Evolutionary conservation across 805 yeast species (phyloP).

Genomic region (Yamadazyma paraphyllophila): DNA sequence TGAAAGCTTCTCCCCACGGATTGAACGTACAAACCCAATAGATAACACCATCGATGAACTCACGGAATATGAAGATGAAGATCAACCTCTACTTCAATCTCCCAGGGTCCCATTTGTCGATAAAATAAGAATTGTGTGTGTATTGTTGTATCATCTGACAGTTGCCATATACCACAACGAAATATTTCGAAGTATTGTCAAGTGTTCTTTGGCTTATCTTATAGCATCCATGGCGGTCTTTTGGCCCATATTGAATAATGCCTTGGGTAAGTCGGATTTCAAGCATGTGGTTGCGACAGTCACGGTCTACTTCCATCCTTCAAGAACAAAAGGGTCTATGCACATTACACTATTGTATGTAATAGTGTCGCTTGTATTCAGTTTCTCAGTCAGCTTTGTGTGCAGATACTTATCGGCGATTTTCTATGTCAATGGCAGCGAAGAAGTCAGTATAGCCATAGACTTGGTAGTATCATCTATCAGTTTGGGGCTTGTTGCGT

Average conservation of each 20-base stretch:
- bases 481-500: conserved; percentile 66
- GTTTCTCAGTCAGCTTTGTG: conserved; percentile 48
- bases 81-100: conserved; percentile 1
- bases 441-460: conserved; percentile 48
- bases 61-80: not conserved
- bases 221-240: conserved; percentile 74
- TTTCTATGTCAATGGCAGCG: conserved; percentile 44
- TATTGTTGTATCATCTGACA: not conserved
- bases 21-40: not conserved
- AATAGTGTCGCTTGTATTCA: conserved; percentile 49
- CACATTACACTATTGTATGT: conserved; percentile 69
- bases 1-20: conserved; percentile 18
- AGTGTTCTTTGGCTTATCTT: conserved; percentile 73
- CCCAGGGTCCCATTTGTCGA: conserved; percentile 5
- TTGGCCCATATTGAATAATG: conserved; percentile 43
- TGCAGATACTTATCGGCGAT: conserved; percentile 52
- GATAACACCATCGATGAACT: conserved; percentile 1
- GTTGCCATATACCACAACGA: conserved; percentile 16
- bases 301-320: conserved; percentile 82
- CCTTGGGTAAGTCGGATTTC: conserved; percentile 65
- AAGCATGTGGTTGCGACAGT: conserved; percentile 82
- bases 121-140: conserved; percentile 7
- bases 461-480: conserved; percentile 53
- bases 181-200: conserved; percentile 39
- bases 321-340: conserved; percentile 79